Base-by-base conservation (phyloP, 208 protist genomes). In the Leishmania amazonensis region DNA sequence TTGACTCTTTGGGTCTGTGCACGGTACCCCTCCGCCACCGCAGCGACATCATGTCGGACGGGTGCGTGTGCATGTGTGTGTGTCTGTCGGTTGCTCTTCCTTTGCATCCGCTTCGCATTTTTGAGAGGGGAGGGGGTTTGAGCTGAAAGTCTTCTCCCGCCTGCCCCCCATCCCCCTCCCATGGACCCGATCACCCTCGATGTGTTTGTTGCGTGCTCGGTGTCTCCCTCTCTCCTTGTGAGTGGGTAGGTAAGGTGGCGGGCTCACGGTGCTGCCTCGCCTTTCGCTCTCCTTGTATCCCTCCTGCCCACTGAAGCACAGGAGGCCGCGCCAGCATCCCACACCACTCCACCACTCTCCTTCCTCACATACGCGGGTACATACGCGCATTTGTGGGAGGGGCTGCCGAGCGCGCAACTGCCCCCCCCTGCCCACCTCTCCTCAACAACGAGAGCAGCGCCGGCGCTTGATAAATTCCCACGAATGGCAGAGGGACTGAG, bases 161-260 rank as follows among this genome's bases (percentile, higher is more conserved):
- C 53, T 15, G 17, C 53, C 19, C 19, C 17, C 53, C 5, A 0
- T 17, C 53, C 0, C 53, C 21, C 19, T 24, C 53, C 53, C 6
- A 57, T 21, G 17, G 53, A 57, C 53, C 0, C 17, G 19, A 57
- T 57, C 53, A 15, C 21, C 51, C 1, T 6, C n/a, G 0, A 9
- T 35, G 3, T 67, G 1, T 67, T 28, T 67, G 60, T 35, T 28
- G 21, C 60, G 31, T 35, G 4, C n/a, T 13, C 64, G 28, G 64
- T 70, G 64, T 70, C 64, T 24, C 31, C 28, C 31, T 70, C 31
- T 70, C 60, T 67, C 60, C 31, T 70, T 70, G 64, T 70, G 64
- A 0, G 19, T 57, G 53, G 53, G 53, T 57, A 17, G 17, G 53
- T 21, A 7, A 21, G 13, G 53, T 57, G 4, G 53, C 19, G 53